Evolutionary conservation across 106 monocot genomes (phyloP), one percentile per base, ranked within the genome.

Genomic region (Allium cepa): DNA sequence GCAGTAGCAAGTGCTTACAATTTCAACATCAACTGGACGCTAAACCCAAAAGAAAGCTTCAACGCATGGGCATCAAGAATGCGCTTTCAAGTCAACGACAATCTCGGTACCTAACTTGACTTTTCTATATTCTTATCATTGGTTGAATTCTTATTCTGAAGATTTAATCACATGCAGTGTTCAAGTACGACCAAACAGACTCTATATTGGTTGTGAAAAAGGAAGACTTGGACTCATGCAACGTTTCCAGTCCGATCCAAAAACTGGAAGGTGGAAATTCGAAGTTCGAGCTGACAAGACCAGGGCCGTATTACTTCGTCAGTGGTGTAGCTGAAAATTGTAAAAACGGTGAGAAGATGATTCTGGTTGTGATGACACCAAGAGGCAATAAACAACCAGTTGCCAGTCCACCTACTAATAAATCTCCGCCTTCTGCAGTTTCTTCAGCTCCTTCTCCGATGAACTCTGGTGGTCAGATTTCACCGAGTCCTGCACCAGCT

Each of bases 281-380:
- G 1, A 56, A 45, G 26, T 87, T 87, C 77, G 60, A 55, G 50
- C 69, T 94, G 13, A 57, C 69, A 22, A 75, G 77, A n/a, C 77
- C 87, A 4, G 94, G 90, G 36, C 64, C 78, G 0, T 87, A 90
- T 70, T 94, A 50, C 75, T 90, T 94, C 74, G 71, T 94, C 58
- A 85, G 85, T 47, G 90, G 94, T 8, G 78, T 10, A 3, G 13
- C 60, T 11, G 76, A 72, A 15, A 71, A 67, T 7, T 94, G 94
- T 72, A 14, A 67, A 36, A 71, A 74, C 8, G 94, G 85, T 2
- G 67, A 94, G 80, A 94, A 90, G 68, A 71, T 94, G 14, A 10
- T 66, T 4, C 66, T 94, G 6, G 74, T 87, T 1, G 90, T 90
- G 2, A 16, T 94, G 75, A 73, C 80, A 1, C 50, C 65, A 10